Conservation (phyloP, 2,329 filamentous ascomycete genomes). For the Metarhizium anisopliae region DNA sequence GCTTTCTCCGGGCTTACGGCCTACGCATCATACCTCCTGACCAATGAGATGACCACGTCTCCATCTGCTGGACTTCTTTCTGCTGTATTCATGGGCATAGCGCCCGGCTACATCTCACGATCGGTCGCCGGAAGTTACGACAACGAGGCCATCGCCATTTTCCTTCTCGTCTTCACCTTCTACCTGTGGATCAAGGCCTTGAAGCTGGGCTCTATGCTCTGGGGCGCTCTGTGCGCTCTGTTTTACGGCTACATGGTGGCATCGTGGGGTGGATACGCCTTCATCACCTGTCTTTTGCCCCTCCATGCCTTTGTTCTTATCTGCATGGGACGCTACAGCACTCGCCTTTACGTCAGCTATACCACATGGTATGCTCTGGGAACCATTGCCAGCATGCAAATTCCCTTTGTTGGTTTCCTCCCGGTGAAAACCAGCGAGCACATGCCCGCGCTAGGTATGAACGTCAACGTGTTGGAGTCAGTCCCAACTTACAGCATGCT, state of each 20-base stretch:
- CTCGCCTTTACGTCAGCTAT: constrained; percentile 89
- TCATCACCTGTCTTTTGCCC: constrained; percentile 95
- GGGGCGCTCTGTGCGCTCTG: constrained; percentile 86
- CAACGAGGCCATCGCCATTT: constrained; percentile 99
- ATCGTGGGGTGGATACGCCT: constrained; percentile 98
- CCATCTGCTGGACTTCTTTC: constrained; percentile 91
- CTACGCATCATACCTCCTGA: constrained; percentile 86
- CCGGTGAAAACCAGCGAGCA: constrained; percentile 96
- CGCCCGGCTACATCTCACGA: constrained; percentile 93
- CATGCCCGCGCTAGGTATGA: constrained; percentile 83
- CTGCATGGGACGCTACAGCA: constrained; percentile 94
- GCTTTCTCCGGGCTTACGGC: constrained; percentile 92
- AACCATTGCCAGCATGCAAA: constrained; percentile 96
- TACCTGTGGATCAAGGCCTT: constrained; percentile 98
- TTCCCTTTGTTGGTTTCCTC: constrained; percentile 96
- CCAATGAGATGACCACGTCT: constrained; percentile 93
- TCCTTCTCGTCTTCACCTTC: constrained; percentile 96
- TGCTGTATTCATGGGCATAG: constrained; percentile 93
- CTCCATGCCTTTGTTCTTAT: constrained; percentile 90
- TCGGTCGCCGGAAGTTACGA: constrained; percentile 98
- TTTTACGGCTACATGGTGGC: constrained; percentile 99
- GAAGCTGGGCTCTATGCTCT: constrained; percentile 92
- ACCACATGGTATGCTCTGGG: constrained; percentile 97
- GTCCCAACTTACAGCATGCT: constrained; percentile 7
- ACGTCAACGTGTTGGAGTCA: constrained; percentile 17